Percentiles rank a stretch among this genome's conserved stretches.
Evolutionary conservation across 345 rosid species (phyloP).

Genomic region (Brassica juncea): DNA sequence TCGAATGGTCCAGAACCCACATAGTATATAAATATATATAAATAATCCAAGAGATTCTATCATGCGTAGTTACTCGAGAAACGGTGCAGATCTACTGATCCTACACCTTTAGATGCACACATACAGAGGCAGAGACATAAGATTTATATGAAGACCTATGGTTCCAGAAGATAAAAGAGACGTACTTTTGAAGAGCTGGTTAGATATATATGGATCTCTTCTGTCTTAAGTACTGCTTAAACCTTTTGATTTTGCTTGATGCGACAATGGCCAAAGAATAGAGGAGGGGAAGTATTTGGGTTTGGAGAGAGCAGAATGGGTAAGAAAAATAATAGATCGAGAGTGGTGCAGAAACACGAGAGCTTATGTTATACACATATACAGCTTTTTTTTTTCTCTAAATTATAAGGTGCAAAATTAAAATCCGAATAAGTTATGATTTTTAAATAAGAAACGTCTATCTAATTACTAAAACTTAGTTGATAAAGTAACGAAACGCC

Average conservation of each 20-base stretch:
- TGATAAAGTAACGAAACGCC: neutral
- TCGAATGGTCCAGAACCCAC: slow-evolving; percentile 13
- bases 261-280: neutral
- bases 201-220: slow-evolving; percentile 17
- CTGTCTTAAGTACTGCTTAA: neutral
- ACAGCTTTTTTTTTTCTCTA: neutral
- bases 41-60: neutral
- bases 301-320: slow-evolving; percentile 21
- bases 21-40: neutral
- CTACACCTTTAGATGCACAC: neutral
- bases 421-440: slow-evolving; percentile 36
- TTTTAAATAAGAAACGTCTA: slow-evolving; percentile 35
- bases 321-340: slow-evolving; percentile 32
- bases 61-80: slow-evolving; percentile 4
- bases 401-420: slow-evolving; percentile 30
- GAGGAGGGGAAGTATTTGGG: neutral
- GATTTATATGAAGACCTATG: neutral
- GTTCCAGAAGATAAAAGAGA: slow-evolving; percentile 1
- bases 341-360: slow-evolving; percentile 43
- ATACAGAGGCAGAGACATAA: slow-evolving; percentile 14
- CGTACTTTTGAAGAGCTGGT: slow-evolving; percentile 11
- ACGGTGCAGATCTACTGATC: slow-evolving; percentile 32
- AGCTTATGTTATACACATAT: slow-evolving; percentile 12
- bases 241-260: neutral
- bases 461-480: slow-evolving; percentile 18